Evolutionary conservation across 352 stramenopile species (phyloP).

Genomic region (Phytophthora ramorum): DNA sequence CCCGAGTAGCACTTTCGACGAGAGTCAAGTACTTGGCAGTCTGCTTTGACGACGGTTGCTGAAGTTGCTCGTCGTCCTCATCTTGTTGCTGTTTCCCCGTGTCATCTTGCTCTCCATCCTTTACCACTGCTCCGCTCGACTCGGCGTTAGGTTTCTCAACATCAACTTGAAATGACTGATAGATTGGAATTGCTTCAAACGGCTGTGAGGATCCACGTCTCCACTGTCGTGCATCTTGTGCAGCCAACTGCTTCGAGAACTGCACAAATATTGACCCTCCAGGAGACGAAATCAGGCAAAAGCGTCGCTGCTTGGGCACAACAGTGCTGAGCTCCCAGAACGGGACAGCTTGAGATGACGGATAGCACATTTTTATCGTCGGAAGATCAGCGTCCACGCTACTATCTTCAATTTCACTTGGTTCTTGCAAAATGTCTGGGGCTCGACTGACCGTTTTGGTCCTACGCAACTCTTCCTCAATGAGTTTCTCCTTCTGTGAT

Average conservation of each 20-base stretch:
- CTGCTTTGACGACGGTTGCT: slow-evolving; percentile 33
- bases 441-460: slow-evolving; percentile 30
- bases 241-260: slow-evolving; percentile 33
- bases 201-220: slow-evolving; percentile 37
- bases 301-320: background rate
- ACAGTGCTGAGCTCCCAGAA: slow-evolving; percentile 32
- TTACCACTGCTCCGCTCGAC: background rate
- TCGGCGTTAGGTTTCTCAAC: slow-evolving; percentile 13
- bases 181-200: slow-evolving; percentile 50
- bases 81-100: slow-evolving; percentile 20
- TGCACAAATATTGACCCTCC: slow-evolving; percentile 35
- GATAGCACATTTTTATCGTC: slow-evolving; percentile 27
- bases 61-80: slow-evolving; percentile 23
- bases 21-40: slow-evolving; percentile 57
- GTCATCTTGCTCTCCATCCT: background rate
- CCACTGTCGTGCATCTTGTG: slow-evolving; percentile 36
- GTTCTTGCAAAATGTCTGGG: slow-evolving; percentile 12
- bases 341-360: background rate
- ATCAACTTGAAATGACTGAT: slow-evolving; percentile 43
- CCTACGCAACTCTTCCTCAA: slow-evolving; percentile 35
- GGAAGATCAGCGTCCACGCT: slow-evolving; percentile 17
- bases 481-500: slow-evolving; percentile 49
- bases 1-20: slow-evolving; percentile 49
- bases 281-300: slow-evolving; percentile 1
- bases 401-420: slow-evolving; percentile 14